A percentile compares a stretch with the other conserved stretches of the same genome.
These are phyloP conservation scores for Fraxinus baroniana DNA, from an alignment of 305 asterid genomes.

Conservation along the genomic window DNA sequence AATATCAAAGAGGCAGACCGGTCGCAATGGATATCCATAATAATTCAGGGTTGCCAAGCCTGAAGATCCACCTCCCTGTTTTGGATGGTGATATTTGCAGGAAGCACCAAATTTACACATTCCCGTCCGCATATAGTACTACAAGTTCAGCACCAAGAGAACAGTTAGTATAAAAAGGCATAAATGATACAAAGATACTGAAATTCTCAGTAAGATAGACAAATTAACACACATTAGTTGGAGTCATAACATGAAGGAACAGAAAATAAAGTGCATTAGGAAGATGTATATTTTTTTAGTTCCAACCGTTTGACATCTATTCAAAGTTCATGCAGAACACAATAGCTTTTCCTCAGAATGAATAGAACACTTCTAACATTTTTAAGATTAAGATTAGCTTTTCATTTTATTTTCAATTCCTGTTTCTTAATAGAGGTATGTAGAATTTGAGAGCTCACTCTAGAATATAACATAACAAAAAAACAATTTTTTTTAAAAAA, in stretches of 20 bases:
- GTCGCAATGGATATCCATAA: conserved; percentile 76
- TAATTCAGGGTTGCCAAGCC: conserved; percentile 50
- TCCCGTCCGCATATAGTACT: conserved; percentile 87
- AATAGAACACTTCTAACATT: not conserved
- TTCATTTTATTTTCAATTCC: not conserved
- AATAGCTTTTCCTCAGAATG: not conserved
- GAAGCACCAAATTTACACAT: conserved; percentile 84
- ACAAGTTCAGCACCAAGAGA: conserved; percentile 33
- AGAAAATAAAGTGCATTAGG: not conserved
- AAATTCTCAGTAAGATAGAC: not conserved
- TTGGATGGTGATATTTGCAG: conserved; percentile 98
- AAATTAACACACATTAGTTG: not conserved
- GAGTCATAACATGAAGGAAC: not conserved
- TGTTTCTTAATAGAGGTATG: not conserved
- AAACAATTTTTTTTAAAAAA: too few species aligned
- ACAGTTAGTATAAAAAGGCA: not conserved
- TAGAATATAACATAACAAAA: not conserved
- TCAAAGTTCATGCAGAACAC: not conserved
- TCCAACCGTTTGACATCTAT: not conserved
- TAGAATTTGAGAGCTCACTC: not conserved
- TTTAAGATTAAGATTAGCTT: not conserved
- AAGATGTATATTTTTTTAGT: not conserved
- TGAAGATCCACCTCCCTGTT: conserved; percentile 69
- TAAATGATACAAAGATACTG: not conserved
- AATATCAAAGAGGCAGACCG: conserved; percentile 44